Evolutionary conservation across 768 basidiomycete genomes (phyloP), one percentile per base, ranked within the genome.

Genomic region (Tulasnella sp.): DNA sequence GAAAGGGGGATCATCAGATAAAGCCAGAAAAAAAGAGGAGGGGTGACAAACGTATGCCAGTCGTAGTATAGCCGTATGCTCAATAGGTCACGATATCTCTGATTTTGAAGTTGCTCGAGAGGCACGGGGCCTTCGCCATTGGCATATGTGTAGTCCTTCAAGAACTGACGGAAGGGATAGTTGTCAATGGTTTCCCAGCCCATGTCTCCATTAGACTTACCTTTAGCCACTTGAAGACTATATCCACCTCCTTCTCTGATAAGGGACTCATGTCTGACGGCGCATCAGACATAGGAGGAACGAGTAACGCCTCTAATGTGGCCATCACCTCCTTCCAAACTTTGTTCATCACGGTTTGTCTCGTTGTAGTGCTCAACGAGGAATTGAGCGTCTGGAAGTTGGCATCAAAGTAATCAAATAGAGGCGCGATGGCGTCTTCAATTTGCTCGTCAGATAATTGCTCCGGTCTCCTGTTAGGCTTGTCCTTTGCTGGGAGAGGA

Each of bases 141-240:
- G 2, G 89, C 92, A 68, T 96, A 83, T 76, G 97, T 97, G 74
- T 92, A 99, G 68, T 96, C 90, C 59, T 85, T 76, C 68, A 99
- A 67, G 76, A 97, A 97, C 90, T 94, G 60, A 5, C 2, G 63
- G 51, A 7, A 11, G 48, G 4, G 4, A 51, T 5, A 22, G 27
- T 59, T 29, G 59, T 62, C 19, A 66, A 52, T 17, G 4, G 21
- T 11, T 25, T 5, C 29, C 17, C 59, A 31, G 27, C 46, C 41
- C 25, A 44, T 8, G 12, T n/a, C 4, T 4, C 5, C 15, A 38
- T 50, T 2, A 62, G n/a, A 65, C 71, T 17, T 59, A 88, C 92
- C 82, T 92, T 93, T 55, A 98, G 70, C 91, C 96, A 97, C 69
- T 92, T 94, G 75, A 97, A 91, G n/a, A 93, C 94, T 60, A 97